Evolutionary conservation across 2,329 filamentous ascomycete genomes (phyloP).

Genomic region (Stagonosporopsis rhizophila): DNA sequence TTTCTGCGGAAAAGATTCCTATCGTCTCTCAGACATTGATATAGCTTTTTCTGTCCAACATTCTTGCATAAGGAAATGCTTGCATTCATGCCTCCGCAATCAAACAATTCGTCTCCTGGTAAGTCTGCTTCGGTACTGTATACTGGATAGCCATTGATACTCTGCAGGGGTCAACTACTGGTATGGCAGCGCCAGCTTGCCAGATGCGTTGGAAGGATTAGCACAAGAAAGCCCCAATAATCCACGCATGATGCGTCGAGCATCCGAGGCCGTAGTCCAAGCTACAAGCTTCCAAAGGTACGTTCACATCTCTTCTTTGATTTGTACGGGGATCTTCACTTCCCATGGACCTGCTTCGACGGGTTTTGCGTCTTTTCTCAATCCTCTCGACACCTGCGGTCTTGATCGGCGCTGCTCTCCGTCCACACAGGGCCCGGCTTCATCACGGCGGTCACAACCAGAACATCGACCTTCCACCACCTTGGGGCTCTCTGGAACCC

Average conservation of each 20-base stretch:
- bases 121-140: constrained; percentile 17
- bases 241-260: constrained; percentile 42
- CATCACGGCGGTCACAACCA: neutral
- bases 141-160: constrained; percentile 21
- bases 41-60: constrained; percentile 29
- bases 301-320: constrained; percentile 11
- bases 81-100: constrained; percentile 48
- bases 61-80: constrained; percentile 41
- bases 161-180: constrained; percentile 41
- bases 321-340: neutral
- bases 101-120: constrained; percentile 45
- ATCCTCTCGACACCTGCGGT: constrained; percentile 1
- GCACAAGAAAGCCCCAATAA: constrained; percentile 30
- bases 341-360: neutral
- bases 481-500: neutral
- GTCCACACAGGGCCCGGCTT: constrained; percentile 3
- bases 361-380: neutral
- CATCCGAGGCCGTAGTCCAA: constrained; percentile 43
- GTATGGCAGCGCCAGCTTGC: constrained; percentile 43
- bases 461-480: neutral
- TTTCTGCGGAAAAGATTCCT: constrained; percentile 31
- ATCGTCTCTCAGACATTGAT: constrained; percentile 28
- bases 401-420: constrained; percentile 3
- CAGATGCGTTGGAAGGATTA: constrained; percentile 37
- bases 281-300: constrained; percentile 41